Conservation (phyloP, 2,329 filamentous ascomycete species). For the Ascosphaera apis region DNA sequence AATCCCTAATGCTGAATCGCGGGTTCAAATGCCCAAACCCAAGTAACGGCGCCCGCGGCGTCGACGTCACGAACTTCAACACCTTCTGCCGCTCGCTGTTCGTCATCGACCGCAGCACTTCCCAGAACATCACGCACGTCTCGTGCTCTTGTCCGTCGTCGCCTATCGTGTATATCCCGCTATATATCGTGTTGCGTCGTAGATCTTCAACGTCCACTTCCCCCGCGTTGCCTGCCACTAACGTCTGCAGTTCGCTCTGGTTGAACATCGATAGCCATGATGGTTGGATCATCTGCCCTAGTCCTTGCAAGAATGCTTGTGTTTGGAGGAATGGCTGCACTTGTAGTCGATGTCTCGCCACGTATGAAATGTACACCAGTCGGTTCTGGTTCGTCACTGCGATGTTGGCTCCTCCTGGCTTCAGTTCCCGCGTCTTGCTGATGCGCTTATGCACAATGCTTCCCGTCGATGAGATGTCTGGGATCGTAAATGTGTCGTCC, state of each 20-base stretch:
- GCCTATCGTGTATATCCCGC: constrained; percentile 72
- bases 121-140: constrained; percentile 73
- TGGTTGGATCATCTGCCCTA: constrained; percentile 71
- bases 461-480: constrained; percentile 24
- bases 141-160: constrained; percentile 71
- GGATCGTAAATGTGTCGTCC: constrained; percentile 39
- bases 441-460: constrained; percentile 30
- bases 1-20: constrained; percentile 72
- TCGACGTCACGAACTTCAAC: constrained; percentile 87
- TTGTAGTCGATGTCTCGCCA: constrained; percentile 68
- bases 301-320: constrained; percentile 62
- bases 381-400: constrained; percentile 80
- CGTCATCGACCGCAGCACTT: constrained; percentile 52
- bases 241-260: constrained; percentile 75
- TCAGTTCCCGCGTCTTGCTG: constrained; percentile 51
- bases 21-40: constrained; percentile 75
- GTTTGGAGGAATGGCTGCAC: constrained; percentile 64
- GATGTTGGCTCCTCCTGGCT: constrained; percentile 51
- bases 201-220: constrained; percentile 77
- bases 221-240: constrained; percentile 69
- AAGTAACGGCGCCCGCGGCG: constrained; percentile 67
- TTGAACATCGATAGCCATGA: constrained; percentile 98
- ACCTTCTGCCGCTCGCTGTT: constrained; percentile 65
- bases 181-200: constrained; percentile 62
- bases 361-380: constrained; percentile 79